Conservation (phyloP, 1,284 basidiomycete genomes). For the Heterobasidion parviporum region DNA sequence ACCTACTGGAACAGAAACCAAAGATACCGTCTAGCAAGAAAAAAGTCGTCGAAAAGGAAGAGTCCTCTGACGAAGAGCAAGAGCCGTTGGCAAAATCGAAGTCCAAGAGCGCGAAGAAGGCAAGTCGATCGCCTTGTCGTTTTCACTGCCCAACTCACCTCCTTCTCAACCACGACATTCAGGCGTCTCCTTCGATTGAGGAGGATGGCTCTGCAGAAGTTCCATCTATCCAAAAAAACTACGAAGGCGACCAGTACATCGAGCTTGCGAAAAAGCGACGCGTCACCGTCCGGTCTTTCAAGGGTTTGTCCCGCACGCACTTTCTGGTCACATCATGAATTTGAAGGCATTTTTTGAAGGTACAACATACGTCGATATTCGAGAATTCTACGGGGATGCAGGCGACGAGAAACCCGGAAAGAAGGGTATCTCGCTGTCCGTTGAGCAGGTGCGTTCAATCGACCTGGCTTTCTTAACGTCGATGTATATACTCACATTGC, state of each 20-base stretch:
- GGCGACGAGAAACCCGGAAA: conserved; percentile 72
- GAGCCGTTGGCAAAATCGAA: conserved; percentile 7
- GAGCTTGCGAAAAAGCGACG: conserved; percentile 68
- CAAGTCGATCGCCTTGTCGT: neutral
- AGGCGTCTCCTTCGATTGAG: conserved; percentile 8
- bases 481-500: neutral
- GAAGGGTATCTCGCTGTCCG: conserved; percentile 69
- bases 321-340: neutral
- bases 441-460: conserved; percentile 52
- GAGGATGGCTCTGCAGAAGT: conserved; percentile 3
- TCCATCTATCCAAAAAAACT: conserved; percentile 16
- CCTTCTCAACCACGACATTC: neutral
- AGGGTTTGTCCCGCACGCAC: conserved; percentile 29
- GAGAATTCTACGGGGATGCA: conserved; percentile 66
- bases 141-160: neutral
- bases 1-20: neutral
- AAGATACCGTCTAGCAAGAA: neutral
- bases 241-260: conserved; percentile 55
- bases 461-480: too few species aligned
- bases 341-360: conserved; percentile 20
- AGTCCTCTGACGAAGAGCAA: neutral
- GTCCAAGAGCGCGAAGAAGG: neutral
- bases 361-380: conserved; percentile 60
- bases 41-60: neutral
- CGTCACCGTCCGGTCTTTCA: conserved; percentile 63